phyloP scores from a whole-genome alignment of 495 filamentous ascomycete species.

The Daldinia caldariorum region DNA sequence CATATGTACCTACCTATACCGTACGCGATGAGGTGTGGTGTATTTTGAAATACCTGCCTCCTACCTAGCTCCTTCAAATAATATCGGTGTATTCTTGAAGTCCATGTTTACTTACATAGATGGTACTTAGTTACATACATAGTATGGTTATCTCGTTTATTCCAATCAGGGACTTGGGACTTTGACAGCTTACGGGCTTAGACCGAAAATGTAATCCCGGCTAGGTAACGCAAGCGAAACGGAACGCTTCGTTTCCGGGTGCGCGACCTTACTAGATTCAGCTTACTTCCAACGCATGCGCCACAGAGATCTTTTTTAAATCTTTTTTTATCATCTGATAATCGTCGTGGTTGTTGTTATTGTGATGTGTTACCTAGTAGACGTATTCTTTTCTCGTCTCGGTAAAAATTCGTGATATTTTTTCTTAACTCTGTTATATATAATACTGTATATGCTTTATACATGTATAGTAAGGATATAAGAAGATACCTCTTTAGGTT shows the following conservation, averaged over 20 bases:
- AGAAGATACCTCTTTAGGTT: background rate
- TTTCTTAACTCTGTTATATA: background rate
- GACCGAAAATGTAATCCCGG: conserved; percentile 27
- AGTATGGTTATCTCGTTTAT: too few species aligned
- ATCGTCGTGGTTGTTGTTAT: background rate
- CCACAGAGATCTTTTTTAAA: conserved; percentile 8
- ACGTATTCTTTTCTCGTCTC: background rate
- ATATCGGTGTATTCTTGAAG: background rate
- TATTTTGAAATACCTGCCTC: too few species aligned
- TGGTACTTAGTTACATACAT: too few species aligned
- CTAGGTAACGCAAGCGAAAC: conserved; percentile 29
- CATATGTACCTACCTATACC: too few species aligned
- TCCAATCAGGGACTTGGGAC: too few species aligned
- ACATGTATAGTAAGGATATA: background rate
- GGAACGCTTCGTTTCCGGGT: conserved; percentile 36
- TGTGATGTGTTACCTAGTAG: background rate
- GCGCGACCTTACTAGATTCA: conserved; percentile 16
- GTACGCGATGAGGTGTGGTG: background rate
- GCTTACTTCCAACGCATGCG: conserved; percentile 2
- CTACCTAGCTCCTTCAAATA: background rate
- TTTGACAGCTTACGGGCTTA: background rate
- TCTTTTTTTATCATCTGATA: conserved; percentile 5
- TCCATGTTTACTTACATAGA: too few species aligned
- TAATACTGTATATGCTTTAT: background rate
- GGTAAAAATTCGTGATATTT: background rate